Conservation (phyloP, 2,329 filamentous ascomycete genomes). For the Nigrospora oryzae region DNA sequence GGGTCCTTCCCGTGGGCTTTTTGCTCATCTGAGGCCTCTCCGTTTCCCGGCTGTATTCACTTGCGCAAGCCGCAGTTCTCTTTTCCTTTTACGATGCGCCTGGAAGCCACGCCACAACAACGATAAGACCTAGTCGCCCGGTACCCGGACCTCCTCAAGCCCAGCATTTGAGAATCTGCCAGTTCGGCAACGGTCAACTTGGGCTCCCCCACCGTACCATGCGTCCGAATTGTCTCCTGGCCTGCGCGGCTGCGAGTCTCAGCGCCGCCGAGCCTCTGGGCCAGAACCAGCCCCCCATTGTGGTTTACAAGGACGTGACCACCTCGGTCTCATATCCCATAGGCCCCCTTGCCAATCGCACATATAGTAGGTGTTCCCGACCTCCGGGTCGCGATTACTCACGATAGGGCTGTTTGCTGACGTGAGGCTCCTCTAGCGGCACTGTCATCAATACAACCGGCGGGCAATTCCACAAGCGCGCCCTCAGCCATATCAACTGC, state of each 20-base stretch:
- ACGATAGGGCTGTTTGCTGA: too few relatives aligned
- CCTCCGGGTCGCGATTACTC: not conserved
- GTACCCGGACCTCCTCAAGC: too few relatives aligned
- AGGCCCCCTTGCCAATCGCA: conserved; percentile 1
- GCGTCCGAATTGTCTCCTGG: conserved; percentile 2
- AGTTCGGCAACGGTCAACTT: too few relatives aligned
- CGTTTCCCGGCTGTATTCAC: too few relatives aligned
- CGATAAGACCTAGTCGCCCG: too few relatives aligned
- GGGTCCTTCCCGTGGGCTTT: too few relatives aligned
- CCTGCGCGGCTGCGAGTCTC: not conserved
- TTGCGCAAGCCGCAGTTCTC: too few relatives aligned
- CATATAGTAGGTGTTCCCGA: conserved; percentile 1
- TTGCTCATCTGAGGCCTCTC: too few relatives aligned
- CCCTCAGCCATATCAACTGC: conserved; percentile 2
- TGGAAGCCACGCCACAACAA: too few relatives aligned
- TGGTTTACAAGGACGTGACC: conserved; percentile 1
- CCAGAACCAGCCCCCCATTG: conserved; percentile 1
- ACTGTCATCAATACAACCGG: conserved; percentile 1
- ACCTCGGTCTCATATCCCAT: conserved; percentile 2
- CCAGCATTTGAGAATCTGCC: too few relatives aligned
- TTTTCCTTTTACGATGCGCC: too few relatives aligned
- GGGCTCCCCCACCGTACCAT: not conserved
- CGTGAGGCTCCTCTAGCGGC: not conserved
- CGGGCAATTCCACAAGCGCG: not conserved
- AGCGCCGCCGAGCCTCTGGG: conserved; percentile 2